Conservation (phyloP, 2,329 filamentous ascomycete species). For the Cercospora sojina region DNA sequence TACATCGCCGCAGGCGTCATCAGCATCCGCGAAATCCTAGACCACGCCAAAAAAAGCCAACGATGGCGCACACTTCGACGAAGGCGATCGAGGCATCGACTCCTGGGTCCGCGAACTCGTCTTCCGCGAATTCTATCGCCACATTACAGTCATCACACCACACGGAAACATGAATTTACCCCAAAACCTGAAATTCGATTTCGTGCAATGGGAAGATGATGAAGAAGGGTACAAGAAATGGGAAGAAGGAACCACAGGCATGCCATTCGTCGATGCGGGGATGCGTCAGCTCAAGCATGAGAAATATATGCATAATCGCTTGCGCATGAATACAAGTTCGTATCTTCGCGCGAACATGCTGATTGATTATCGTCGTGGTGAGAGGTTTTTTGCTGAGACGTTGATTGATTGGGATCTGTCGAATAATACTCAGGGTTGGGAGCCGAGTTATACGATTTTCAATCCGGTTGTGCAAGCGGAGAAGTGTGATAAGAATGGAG, state of each 20-base stretch:
- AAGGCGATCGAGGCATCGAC: slow-evolving; percentile 39
- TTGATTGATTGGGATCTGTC: slow-evolving; percentile 51
- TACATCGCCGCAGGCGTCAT: slow-evolving; percentile 51
- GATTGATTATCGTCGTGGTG: slow-evolving; percentile 51
- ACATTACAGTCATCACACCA: slow-evolving; percentile 48
- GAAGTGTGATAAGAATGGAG: slow-evolving; percentile 73
- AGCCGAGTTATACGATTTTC: slow-evolving; percentile 53
- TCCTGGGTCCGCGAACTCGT: slow-evolving; percentile 54
- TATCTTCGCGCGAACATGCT: slow-evolving; percentile 53
- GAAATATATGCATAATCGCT: slow-evolving; percentile 54
- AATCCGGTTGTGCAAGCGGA: slow-evolving; percentile 76
- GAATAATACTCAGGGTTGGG: slow-evolving; percentile 55
- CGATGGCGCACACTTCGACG: slow-evolving; percentile 46
- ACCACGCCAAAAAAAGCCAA: slow-evolving; percentile 45
- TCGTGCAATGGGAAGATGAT: slow-evolving; percentile 53
- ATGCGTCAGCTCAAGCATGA: slow-evolving; percentile 53
- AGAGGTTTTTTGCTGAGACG: slow-evolving; percentile 53
- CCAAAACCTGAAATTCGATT: slow-evolving; percentile 54
- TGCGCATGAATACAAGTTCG: slow-evolving; percentile 51
- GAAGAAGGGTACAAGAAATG: slow-evolving; percentile 52
- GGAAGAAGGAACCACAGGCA: slow-evolving; percentile 49
- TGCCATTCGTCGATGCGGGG: slow-evolving; percentile 53
- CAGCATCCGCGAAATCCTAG: slow-evolving; percentile 48
- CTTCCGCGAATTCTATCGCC: slow-evolving; percentile 53
- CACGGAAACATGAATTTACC: slow-evolving; percentile 53